These are phyloP conservation scores for Castanea sativa DNA, from an alignment of 306 rosid genomes.

Conservation along the genomic window DNA sequence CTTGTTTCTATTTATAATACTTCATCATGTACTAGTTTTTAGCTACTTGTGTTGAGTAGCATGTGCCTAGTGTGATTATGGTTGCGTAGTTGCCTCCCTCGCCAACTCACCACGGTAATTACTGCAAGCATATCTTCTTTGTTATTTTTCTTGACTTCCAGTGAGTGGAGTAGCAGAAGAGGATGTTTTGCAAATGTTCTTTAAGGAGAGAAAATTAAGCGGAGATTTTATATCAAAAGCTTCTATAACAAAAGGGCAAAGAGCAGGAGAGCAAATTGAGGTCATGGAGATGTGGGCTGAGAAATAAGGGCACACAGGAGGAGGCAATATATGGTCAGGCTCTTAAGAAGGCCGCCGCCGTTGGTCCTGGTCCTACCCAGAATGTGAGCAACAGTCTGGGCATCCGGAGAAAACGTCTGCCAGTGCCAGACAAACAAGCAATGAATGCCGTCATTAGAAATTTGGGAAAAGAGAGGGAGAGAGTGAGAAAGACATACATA, in stretches of 20 bases:
- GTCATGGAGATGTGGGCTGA: conserved; percentile 19
- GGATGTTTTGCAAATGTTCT: conserved; percentile 68
- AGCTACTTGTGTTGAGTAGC: neutral
- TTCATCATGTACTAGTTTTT: neutral
- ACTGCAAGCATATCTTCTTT: conserved; percentile 27
- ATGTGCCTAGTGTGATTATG: neutral
- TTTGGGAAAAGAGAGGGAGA: neutral
- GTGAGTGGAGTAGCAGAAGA: conserved; percentile 52
- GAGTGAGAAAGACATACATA: neutral
- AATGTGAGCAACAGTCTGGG: conserved; percentile 6
- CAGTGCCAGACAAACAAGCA: too few species aligned
- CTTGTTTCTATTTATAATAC: neutral
- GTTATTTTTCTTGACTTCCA: conserved; percentile 18
- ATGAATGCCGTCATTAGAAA: too few species aligned
- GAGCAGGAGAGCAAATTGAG: conserved; percentile 27
- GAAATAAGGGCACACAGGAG: conserved; percentile 7
- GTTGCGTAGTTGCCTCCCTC: neutral
- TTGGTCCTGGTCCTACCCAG: conserved; percentile 13
- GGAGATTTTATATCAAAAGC: conserved; percentile 77
- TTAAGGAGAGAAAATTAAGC: conserved; percentile 65
- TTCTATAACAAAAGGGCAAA: conserved; percentile 12
- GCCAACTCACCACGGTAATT: neutral
- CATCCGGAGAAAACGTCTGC: conserved; percentile 17
- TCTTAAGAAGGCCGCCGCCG: neutral
- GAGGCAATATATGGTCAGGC: conserved; percentile 26